Conservation (phyloP, 306 rosid genomes). For the Cercis canadensis region DNA sequence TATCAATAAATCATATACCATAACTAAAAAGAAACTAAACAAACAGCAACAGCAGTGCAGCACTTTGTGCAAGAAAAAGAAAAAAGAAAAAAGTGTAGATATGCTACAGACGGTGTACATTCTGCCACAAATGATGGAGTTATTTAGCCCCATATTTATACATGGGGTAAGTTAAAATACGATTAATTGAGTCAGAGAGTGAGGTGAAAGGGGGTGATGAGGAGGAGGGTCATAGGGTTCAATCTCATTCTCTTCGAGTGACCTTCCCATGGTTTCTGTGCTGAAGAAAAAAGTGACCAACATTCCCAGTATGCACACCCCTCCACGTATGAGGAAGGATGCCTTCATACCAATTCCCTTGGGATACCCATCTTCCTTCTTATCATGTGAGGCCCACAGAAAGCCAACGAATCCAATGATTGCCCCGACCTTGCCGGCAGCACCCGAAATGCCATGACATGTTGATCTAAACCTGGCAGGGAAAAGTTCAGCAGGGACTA, state of each 20-base stretch:
- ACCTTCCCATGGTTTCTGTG: slow-evolving; percentile 67
- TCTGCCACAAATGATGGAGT: too few species aligned
- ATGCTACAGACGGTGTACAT: too few species aligned
- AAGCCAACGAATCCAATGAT: slow-evolving; percentile 74
- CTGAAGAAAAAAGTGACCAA: slow-evolving; percentile 62
- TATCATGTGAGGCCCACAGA: slow-evolving; percentile 50
- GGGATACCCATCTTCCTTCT: slow-evolving; percentile 31
- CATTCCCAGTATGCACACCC: slow-evolving; percentile 65
- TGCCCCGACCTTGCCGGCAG: slow-evolving; percentile 72
- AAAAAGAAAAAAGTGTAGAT: too few species aligned
- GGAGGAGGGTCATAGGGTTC: too few species aligned
- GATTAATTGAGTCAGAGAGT: too few species aligned
- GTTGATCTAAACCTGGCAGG: slow-evolving; percentile 82
- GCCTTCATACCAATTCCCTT: slow-evolving; percentile 52
- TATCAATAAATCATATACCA: too few species aligned
- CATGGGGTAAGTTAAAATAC: too few species aligned
- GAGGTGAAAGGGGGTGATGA: too few species aligned
- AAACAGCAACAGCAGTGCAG: too few species aligned
- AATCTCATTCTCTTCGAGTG: slow-evolving; percentile 77
- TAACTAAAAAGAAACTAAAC: too few species aligned
- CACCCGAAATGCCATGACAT: slow-evolving; percentile 86
- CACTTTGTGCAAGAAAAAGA: too few species aligned
- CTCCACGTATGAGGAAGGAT: slow-evolving; percentile 58
- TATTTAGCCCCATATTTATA: too few species aligned
- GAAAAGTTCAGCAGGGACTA: slow-evolving; percentile 79